Evolutionary conservation across 2,329 filamentous ascomycete genomes (phyloP).

Genomic region (Aspergillus transmontanensis): DNA sequence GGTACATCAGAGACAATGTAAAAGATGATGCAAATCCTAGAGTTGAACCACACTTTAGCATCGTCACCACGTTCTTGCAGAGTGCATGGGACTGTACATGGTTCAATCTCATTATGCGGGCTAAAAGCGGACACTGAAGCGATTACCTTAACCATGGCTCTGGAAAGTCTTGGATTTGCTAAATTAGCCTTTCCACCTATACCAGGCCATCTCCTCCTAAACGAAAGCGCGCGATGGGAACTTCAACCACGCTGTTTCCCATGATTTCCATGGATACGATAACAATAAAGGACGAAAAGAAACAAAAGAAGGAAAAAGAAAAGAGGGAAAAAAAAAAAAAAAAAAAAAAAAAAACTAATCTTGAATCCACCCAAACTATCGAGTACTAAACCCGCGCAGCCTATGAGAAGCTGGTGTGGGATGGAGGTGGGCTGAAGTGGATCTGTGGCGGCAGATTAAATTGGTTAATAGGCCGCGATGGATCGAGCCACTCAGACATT

Average conservation of each 20-base stretch:
- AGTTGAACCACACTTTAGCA: no score
- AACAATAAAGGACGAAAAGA: not conserved
- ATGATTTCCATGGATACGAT: not conserved
- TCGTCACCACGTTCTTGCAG: not conserved
- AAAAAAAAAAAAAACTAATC: not conserved
- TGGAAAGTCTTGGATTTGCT: not conserved
- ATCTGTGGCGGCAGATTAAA: conserved; percentile 5
- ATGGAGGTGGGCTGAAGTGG: not conserved
- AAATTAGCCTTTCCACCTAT: not conserved
- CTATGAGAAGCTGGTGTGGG: not conserved
- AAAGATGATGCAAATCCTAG: not conserved
- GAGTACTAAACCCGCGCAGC: not conserved
- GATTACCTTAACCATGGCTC: not conserved
- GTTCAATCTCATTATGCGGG: not conserved
- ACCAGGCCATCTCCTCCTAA: not conserved
- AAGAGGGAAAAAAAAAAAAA: no score
- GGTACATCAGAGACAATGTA: not conserved
- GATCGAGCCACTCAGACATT: not conserved
- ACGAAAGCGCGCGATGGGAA: not conserved
- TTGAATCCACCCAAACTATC: not conserved
- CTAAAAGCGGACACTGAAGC: not conserved
- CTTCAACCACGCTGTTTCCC: not conserved
- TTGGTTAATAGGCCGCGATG: conserved; percentile 8
- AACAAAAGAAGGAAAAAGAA: not conserved
- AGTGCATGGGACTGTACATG: not conserved